phyloP scores from a whole-genome alignment of 176 grass and related monocot genomes.

The Aechmea fasciata region DNA sequence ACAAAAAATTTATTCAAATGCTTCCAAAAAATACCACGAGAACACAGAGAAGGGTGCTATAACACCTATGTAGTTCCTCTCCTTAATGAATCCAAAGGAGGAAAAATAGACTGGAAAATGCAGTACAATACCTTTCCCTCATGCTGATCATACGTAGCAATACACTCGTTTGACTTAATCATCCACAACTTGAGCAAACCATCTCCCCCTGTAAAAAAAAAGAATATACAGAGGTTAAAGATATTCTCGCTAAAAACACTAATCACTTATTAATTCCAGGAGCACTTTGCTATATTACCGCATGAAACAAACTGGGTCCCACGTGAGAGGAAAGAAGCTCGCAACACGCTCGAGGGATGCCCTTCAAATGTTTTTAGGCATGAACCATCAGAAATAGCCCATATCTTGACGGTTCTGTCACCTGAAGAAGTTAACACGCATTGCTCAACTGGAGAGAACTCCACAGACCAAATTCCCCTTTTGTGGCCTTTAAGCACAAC shows the following conservation, averaged over 20 bases:
- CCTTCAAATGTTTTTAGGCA: slow-evolving; percentile 97
- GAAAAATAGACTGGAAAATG: neutral
- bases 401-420: slow-evolving; percentile 93
- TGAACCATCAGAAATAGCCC: slow-evolving; percentile 72
- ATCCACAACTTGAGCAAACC: slow-evolving; percentile 93
- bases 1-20: neutral
- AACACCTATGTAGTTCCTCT: neutral
- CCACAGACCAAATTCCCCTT: slow-evolving; percentile 91
- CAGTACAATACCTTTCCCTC: slow-evolving; percentile 61
- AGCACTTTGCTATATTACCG: slow-evolving; percentile 29
- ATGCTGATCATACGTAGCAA: slow-evolving; percentile 93
- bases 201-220: slow-evolving; percentile 64
- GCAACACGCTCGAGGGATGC: slow-evolving; percentile 74
- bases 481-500: slow-evolving; percentile 76
- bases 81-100: neutral
- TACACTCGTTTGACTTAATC: slow-evolving; percentile 81
- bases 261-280: neutral
- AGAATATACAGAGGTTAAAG: slow-evolving; percentile 11
- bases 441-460: slow-evolving; percentile 94
- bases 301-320: slow-evolving; percentile 86
- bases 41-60: too few relatives aligned
- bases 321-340: slow-evolving; percentile 67
- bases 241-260: neutral
- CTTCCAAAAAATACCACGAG: too few relatives aligned
- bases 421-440: slow-evolving; percentile 87